Conservation (phyloP, 2,329 filamentous ascomycete genomes). For the Parafenestella ontariensis region DNA sequence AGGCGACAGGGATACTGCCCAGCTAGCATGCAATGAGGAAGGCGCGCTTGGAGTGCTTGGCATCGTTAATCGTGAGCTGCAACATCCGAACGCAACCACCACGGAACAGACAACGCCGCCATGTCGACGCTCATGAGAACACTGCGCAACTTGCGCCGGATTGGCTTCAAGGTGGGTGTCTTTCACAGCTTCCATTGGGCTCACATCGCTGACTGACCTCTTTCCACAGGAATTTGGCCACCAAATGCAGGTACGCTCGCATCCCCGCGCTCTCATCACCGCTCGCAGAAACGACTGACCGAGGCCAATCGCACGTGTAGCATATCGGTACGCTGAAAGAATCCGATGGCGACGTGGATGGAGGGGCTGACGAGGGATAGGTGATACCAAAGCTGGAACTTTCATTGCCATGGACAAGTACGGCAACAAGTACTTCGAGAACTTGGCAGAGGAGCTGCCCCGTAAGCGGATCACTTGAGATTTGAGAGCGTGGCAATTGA, state of each 20-base stretch:
- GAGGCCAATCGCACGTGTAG: conserved; percentile 32
- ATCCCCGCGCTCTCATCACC: conserved; percentile 30
- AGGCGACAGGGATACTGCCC: conserved; percentile 10
- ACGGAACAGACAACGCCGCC: conserved; percentile 48
- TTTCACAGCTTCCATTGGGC: conserved; percentile 11
- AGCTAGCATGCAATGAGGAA: conserved; percentile 14
- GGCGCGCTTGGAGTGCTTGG: conserved; percentile 23
- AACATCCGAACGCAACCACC: conserved; percentile 23
- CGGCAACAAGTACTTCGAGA: conserved; percentile 98
- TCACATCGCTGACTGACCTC: conserved; percentile 41
- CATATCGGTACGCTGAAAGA: conserved; percentile 45
- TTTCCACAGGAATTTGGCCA: conserved; percentile 78
- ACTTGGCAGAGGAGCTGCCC: conserved; percentile 86
- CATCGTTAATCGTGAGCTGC: conserved; percentile 29
- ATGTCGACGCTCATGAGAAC: conserved; percentile 96
- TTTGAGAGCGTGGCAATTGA: background rate
- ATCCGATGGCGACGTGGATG: background rate
- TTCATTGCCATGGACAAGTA: conserved; percentile 85
- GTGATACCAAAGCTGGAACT: conserved; percentile 94
- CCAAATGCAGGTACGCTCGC: conserved; percentile 82
- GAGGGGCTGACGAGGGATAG: conserved; percentile 57
- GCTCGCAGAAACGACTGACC: conserved; percentile 34
- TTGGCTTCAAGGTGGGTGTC: conserved; percentile 79
- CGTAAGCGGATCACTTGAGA: conserved; percentile 62
- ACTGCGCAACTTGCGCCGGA: conserved; percentile 81